Conservation (phyloP, 2,329 filamentous ascomycete species). For the Stagonosporopsis chrysanthemi region DNA sequence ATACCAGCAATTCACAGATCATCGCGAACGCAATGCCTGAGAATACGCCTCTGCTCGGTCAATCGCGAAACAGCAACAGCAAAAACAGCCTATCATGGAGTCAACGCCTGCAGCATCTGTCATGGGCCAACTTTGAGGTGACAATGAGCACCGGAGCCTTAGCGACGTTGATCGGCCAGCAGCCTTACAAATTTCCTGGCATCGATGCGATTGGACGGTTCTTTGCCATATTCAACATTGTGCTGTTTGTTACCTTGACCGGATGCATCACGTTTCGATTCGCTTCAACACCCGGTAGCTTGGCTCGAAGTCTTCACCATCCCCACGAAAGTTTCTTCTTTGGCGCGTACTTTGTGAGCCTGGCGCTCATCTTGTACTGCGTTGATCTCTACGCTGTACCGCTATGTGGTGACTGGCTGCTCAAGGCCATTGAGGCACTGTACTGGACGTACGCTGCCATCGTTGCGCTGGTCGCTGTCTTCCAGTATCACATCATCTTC, state of each 20-base stretch:
- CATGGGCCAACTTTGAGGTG: slow-evolving; percentile 72
- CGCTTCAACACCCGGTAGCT: slow-evolving; percentile 61
- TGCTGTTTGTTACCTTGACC: slow-evolving; percentile 66
- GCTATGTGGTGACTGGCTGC: slow-evolving; percentile 61
- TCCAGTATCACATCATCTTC: slow-evolving; percentile 99
- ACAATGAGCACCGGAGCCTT: slow-evolving; percentile 79
- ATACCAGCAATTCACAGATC: not conserved
- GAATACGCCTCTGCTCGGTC: slow-evolving; percentile 10
- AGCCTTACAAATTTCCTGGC: slow-evolving; percentile 65
- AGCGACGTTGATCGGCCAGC: slow-evolving; percentile 67
- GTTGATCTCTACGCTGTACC: slow-evolving; percentile 69
- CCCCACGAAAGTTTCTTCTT: slow-evolving; percentile 75
- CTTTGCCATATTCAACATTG: slow-evolving; percentile 71
- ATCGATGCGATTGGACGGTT: slow-evolving; percentile 68
- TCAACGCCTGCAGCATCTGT: slow-evolving; percentile 34
- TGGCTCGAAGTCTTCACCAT: slow-evolving; percentile 63
- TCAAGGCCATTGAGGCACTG: slow-evolving; percentile 65
- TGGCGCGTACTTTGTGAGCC: slow-evolving; percentile 71
- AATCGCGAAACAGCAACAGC: slow-evolving; percentile 14
- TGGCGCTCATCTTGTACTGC: slow-evolving; percentile 55
- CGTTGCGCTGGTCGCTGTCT: slow-evolving; percentile 66
- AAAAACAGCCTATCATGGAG: slow-evolving; percentile 24
- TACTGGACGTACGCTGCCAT: slow-evolving; percentile 74
- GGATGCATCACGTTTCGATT: slow-evolving; percentile 66
- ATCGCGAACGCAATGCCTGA: slow-evolving; percentile 12